Evolutionary conservation across 2,329 filamentous ascomycete species (phyloP), one percentile per base, ranked within the genome.

Genomic region (Exophiala spinifera): DNA sequence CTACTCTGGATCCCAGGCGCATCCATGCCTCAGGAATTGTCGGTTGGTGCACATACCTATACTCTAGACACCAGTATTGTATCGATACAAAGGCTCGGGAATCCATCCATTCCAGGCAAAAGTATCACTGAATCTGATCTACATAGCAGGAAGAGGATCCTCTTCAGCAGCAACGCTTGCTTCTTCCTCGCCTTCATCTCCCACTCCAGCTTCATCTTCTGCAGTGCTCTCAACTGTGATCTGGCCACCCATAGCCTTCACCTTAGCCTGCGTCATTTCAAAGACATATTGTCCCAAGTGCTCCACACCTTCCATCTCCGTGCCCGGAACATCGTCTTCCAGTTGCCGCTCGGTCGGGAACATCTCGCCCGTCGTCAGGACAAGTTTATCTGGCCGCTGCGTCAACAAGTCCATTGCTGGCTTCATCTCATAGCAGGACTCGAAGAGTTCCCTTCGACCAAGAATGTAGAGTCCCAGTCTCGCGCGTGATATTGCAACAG

Each of bases 281-380:
- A 84, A 96, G 19, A 99, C 92, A 70, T 96, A 99, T 72, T 96
- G 88, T 0, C 94, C 94, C 33, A 99, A 72, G 74, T 99, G 94
- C 75, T 99, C 92, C 1, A 97, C 86, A 31, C 88, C 83, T 64
- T 92, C 88, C 89, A 99, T 97, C 17, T 83, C 78, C 1, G 84
- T 86, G 64, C 1, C 49, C 8, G 25, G 20, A 23, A 46, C 53
- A 28, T 62, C 49, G 11, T 51, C 55, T 17, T 53, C 51, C 3
- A 57, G 14, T 3, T 37, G 15, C 1, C 57, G 50, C 19, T 52
- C 13, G 0, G 88, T 82, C 1, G 89, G 88, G 78, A 84, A 95
- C 75, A 97, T 82, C 74, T 99, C 94, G 15, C 89, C 89, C 0
- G 89, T 90, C 1, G 89, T 85, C 6, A 97, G 79, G 64, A 82